phyloP scores from a whole-genome alignment of 2,329 filamentous ascomycete genomes.

The Salinomyces thailandicus region DNA sequence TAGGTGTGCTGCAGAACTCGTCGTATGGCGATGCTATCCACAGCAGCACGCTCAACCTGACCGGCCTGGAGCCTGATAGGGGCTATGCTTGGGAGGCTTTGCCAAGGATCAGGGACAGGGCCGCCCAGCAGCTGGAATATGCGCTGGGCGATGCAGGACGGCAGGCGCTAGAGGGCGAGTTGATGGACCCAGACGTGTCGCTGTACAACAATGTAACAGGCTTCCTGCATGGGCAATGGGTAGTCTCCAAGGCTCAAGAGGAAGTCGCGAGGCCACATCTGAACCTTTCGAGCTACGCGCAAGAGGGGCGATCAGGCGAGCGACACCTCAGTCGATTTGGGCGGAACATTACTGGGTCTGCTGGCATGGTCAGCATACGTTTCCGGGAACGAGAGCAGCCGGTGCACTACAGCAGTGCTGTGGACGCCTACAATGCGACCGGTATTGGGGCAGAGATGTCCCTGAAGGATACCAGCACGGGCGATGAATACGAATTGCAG shows the following conservation, averaged over 20 bases:
- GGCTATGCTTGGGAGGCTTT: conserved; percentile 71
- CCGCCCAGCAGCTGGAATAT: conserved; percentile 44
- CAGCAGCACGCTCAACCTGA: conserved; percentile 43
- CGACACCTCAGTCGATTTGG: conserved; percentile 42
- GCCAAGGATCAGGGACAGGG: conserved; percentile 53
- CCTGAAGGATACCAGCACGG: conserved; percentile 60
- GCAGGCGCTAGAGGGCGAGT: conserved; percentile 16
- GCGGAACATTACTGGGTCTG: conserved; percentile 66
- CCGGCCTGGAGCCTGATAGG: conserved; percentile 65
- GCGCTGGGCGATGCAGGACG: conserved; percentile 28
- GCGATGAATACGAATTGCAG: conserved; percentile 63
- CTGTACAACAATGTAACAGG: conserved; percentile 75
- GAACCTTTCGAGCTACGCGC: conserved; percentile 47
- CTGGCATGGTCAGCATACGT: conserved; percentile 59
- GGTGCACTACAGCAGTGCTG: conserved; percentile 23
- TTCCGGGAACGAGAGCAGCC: conserved; percentile 45
- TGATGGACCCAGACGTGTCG: conserved; percentile 30
- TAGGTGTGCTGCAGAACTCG: conserved; percentile 41
- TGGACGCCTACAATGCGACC: conserved; percentile 45
- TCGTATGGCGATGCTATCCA: conserved; percentile 37
- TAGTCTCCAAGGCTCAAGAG: conserved; percentile 44
- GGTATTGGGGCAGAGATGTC: conserved; percentile 60
- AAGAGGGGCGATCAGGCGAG: conserved; percentile 53
- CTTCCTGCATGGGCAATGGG: conserved; percentile 66
- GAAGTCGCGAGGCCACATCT: conserved; percentile 36